Percentiles rank a stretch among this genome's conserved stretches.
Evolutionary conservation across 495 filamentous ascomycete genomes (phyloP).

Genomic region (Trichoderma reesei): DNA sequence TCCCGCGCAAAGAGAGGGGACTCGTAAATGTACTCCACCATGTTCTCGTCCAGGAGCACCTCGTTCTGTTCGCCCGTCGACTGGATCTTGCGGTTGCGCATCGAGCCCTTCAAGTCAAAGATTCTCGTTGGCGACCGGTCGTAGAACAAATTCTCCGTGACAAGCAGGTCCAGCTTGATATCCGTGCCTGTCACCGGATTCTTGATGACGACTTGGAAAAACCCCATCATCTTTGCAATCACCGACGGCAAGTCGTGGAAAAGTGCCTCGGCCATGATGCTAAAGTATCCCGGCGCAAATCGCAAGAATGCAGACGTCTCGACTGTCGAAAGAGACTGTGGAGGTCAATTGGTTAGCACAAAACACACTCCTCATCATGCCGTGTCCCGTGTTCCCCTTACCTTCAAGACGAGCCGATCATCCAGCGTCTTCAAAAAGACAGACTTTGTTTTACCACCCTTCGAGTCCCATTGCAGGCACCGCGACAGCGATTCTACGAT

Average conservation of each 20-base stretch:
- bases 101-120: conserved; percentile 95
- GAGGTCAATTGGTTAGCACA: background rate
- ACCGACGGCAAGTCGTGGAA: conserved; percentile 95
- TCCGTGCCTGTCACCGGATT: conserved; percentile 86
- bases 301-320: conserved; percentile 90
- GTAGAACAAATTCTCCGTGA: conserved; percentile 99
- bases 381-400: conserved; percentile 8
- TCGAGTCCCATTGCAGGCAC: conserved; percentile 96
- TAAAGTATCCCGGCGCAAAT: conserved; percentile 94
- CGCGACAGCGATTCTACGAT: conserved; percentile 92
- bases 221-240: conserved; percentile 98
- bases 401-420: conserved; percentile 83
- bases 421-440: conserved; percentile 97
- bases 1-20: conserved; percentile 89
- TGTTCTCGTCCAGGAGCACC: conserved; percentile 95
- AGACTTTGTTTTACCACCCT: conserved; percentile 95
- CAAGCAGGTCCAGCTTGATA: conserved; percentile 85
- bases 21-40: conserved; percentile 99
- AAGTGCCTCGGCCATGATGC: conserved; percentile 88
- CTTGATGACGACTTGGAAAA: conserved; percentile 95
- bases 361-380: background rate
- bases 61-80: conserved; percentile 92
- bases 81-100: conserved; percentile 95
- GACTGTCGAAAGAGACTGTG: conserved; percentile 66
- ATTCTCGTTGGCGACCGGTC: conserved; percentile 85